phyloP scores from a whole-genome alignment of 257 asterid genomes.

The Solanum paucissectum region DNA sequence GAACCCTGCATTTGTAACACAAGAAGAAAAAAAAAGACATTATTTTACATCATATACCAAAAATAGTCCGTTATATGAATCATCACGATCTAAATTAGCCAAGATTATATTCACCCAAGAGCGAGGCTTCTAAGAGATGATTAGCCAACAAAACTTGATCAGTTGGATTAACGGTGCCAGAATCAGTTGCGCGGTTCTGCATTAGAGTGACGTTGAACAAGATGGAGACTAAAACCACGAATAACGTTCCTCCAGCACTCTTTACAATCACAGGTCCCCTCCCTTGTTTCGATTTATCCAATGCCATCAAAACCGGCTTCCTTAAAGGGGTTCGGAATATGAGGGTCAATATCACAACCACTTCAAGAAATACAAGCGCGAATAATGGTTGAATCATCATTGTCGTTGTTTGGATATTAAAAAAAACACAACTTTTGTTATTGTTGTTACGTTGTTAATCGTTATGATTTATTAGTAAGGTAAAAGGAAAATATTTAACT shows the following conservation, averaged over 20 bases:
- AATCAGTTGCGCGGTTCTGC: constrained; percentile 34
- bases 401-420: not conserved
- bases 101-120: constrained; percentile 29
- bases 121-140: constrained; percentile 59
- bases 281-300: constrained; percentile 62
- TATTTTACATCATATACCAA: not conserved
- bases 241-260: constrained; percentile 62
- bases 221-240: constrained; percentile 39
- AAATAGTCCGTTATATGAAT: not conserved
- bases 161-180: constrained; percentile 42
- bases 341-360: constrained; percentile 35
- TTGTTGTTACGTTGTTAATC: not conserved
- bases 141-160: constrained; percentile 64
- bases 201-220: constrained; percentile 28
- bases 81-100: not conserved
- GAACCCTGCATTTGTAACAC: constrained; percentile 11
- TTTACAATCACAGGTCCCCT: constrained; percentile 57
- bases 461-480: not conserved
- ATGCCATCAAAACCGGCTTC: constrained; percentile 33
- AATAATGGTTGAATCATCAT: constrained; percentile 69
- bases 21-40: not conserved
- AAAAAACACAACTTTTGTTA: not conserved
- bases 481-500: not conserved
- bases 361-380: constrained; percentile 47
- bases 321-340: constrained; percentile 67